These are phyloP conservation scores for Erythrophleum fordii DNA, from an alignment of 306 rosid genomes.

Conservation along the genomic window DNA sequence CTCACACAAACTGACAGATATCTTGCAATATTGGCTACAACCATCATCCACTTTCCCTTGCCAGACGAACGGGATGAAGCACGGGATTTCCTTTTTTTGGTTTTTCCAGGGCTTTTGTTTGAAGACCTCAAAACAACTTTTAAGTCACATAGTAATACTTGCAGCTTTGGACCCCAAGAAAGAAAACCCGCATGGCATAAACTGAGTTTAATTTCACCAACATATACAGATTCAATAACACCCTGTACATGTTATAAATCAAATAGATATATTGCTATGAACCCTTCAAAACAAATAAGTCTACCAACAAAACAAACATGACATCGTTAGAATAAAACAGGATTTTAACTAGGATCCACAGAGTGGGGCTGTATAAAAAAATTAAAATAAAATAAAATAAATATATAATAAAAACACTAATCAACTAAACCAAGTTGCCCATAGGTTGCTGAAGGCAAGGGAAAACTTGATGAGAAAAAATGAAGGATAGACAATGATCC, in stretches of 20 bases:
- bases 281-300: slow-evolving; percentile 21
- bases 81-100: slow-evolving; percentile 62
- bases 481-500: neutral
- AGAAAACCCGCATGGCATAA: slow-evolving; percentile 59
- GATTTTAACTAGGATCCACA: slow-evolving; percentile 18
- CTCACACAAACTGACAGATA: slow-evolving; percentile 77
- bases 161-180: slow-evolving; percentile 82
- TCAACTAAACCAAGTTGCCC: neutral
- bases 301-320: slow-evolving; percentile 31
- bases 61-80: slow-evolving; percentile 56
- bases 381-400: neutral
- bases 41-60: slow-evolving; percentile 84
- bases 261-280: slow-evolving; percentile 33
- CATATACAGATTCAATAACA: slow-evolving; percentile 68
- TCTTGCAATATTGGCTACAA: slow-evolving; percentile 71
- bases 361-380: neutral
- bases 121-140: slow-evolving; percentile 77
- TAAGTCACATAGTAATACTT: slow-evolving; percentile 71
- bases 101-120: slow-evolving; percentile 52
- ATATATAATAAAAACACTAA: neutral
- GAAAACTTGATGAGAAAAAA: neutral
- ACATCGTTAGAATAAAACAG: slow-evolving; percentile 16
- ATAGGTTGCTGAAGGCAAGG: neutral
- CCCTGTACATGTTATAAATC: slow-evolving; percentile 69
- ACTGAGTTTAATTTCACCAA: slow-evolving; percentile 88